Base-by-base conservation (phyloP, 2,329 filamentous ascomycete species). In the Dactylellina cionopaga region DNA sequence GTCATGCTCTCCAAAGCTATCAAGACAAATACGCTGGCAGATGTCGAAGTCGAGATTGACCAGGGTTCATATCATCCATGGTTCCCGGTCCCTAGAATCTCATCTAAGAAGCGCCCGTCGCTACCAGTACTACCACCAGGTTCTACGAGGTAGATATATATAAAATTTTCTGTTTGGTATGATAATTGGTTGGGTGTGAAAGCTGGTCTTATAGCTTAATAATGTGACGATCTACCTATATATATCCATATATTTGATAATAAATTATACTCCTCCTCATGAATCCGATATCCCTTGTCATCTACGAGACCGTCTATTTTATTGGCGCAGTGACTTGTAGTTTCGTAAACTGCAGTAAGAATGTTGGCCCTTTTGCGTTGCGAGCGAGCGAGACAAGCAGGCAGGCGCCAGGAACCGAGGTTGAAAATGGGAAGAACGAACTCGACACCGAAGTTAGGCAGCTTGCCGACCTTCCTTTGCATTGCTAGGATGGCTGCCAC, bases 1-100 rank as follows among this genome's bases (percentile, higher is more conserved):
- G 84, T 84, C 22, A 83, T 83, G 0, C 79, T 90, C 49, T 85
- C 84, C 76, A 89, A 87, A 78, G 84, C 84, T 1, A 76, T 89
- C 6, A 80, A 82, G 68, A 74, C 39, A 73, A 74, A 70, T 44
- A 74, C 75, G 17, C 75, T 76, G 33, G 65, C 73, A 24, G 74
- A 74, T 17, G 62, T 75, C 29, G 74, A 75, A 41, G 74, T 78
- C 25, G 74, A 74, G 47, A 74, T 78, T 25, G 76, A 78, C 24
- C 62, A 66, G 46, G 65, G 63, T 3, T 76, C 66, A 27, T 78
- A 78, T 44, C 76, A 78, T 64, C 54, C 75, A 17, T 76, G 71
- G 59, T 78, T 78, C 52, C 75, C 76, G 5, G 74, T 77, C 35
- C 76, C 76, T 15, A 73, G 72, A 15, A 74, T 77, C 29, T 72